Percentiles rank a stretch among this genome's conserved stretches.
Conservation (phyloP, 2,329 filamentous ascomycete genomes). For the Fusarium agapanthi region DNA sequence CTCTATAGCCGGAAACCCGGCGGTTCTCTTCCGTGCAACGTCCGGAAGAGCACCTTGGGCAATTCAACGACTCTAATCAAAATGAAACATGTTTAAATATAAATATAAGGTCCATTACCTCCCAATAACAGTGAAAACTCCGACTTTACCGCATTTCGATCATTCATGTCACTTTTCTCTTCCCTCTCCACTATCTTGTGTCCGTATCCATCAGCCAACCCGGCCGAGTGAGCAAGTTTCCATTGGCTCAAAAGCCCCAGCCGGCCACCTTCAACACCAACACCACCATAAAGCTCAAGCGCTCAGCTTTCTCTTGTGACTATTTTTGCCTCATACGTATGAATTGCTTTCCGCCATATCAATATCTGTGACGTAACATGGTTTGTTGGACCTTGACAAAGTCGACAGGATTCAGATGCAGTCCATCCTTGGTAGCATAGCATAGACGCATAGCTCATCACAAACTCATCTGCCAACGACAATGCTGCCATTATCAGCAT, state of each 20-base stretch:
- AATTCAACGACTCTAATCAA: background rate
- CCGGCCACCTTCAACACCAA: conserved; percentile 36
- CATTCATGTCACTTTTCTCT: conserved; percentile 12
- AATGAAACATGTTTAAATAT: background rate
- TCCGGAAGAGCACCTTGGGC: conserved; percentile 1
- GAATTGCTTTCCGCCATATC: background rate
- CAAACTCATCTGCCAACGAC: conserved; percentile 15
- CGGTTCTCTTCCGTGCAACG: conserved; percentile 13
- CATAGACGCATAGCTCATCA: background rate
- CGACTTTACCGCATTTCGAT: background rate
- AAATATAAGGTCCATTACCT: background rate
- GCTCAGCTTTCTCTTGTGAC: conserved; percentile 5
- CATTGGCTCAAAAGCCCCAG: conserved; percentile 48
- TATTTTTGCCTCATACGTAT: conserved; percentile 11
- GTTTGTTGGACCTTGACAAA: background rate
- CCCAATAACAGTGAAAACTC: background rate
- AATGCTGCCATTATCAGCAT: conserved; percentile 1
- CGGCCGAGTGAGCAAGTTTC: conserved; percentile 56
- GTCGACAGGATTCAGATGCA: conserved; percentile 1
- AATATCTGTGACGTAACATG: conserved; percentile 3
- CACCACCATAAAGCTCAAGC: conserved; percentile 28
- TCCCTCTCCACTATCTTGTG: conserved; percentile 23
- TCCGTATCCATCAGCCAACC: conserved; percentile 40
- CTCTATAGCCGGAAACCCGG: conserved; percentile 18
- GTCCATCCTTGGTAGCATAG: background rate